Evolutionary conservation across 2,329 filamentous ascomycete genomes (phyloP), one percentile per base, ranked within the genome.

Genomic region (Penicillium sp.): DNA sequence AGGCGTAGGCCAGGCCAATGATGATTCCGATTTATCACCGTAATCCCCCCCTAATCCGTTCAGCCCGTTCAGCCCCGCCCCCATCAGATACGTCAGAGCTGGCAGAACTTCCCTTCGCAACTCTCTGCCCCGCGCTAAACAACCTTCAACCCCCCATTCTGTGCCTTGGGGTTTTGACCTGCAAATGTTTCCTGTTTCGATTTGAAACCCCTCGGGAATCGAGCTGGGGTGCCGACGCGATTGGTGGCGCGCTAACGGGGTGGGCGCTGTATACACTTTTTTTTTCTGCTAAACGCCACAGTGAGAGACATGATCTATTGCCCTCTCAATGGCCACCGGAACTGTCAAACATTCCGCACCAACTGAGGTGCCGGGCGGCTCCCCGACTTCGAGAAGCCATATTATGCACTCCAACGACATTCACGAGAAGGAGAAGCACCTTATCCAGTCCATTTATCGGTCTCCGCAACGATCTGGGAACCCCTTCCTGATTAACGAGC

Each of bases 271-370:
- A 64, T 63, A 59, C 55, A 33, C 52, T 51, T 63, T 63, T 63
- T 60, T 65, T 65, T 58, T 53, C 49, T 35, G 58, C 26, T 53
- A 52, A 57, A 57, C 52, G 60, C 62, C 65, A 43, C 59, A 52
- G 55, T 59, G 63, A 57, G 70, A 73, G 73, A 74, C 62, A 76
- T 76, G 73, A 69, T 68, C 68, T 37, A 30, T 55, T 66, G 70
- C 64, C 67, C 67, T 72, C 70, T 66, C 65, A 70, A 78, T 79
- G 77, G 75, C 76, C 70, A 75, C 75, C 60, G 75, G 72, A 73
- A 74, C 70, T 65, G 68, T 78, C 69, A 68, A 77, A 61, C 72
- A 70, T 64, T 71, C 73, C 62, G 59, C 69, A 62, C 69, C 71
- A 71, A 68, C 68, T 64, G 68, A 73, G 62, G 62, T 67, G 43